Evolutionary conservation across 225 moss, liverwort and hornwort genomes (phyloP), one percentile per base, ranked within the genome.

Genomic region (Lunularia cruciata): DNA sequence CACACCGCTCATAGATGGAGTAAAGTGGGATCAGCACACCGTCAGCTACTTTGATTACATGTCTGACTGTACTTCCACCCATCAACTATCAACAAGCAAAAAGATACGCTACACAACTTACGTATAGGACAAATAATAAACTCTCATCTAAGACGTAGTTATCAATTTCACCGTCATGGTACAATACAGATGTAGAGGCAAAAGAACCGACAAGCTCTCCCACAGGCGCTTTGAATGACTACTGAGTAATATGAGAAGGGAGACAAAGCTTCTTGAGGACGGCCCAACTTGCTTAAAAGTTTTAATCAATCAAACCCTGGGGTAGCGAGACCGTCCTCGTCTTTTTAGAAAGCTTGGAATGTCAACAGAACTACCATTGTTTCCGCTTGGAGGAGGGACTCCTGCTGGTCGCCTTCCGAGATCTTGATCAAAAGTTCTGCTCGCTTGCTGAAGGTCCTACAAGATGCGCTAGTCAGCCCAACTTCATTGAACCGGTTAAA

Each of bases 331-430:
- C 47, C 91, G 87, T 47, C 94, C 89, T 57, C 94, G 87, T 70
- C 89, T 91, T 79, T 85, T 89, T 56, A 94, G 75, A 76, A 94
- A 94, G 74, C 86, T 91, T 67, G 94, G 94, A 71, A 94, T 94
- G 51, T 89, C 88, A 36, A 94, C 86, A 71, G 80, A 75, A 58
- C 78, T 89, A 84, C 86, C 87, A 78, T 77, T 77, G 35, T 77
- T 87, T 53, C 49, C 57, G 42, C 43, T 47, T 72, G 79, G 70
- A 14, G 81, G 84, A 66, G 83, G 75, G 59, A 64, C 73, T 65
- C 77, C 77, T 68, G 86, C 53, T 40, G 79, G 77, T 39, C 89
- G 85, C 72, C 81, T 75, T 56, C 86, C 81, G 8, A 74, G 74
- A 14, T 83, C 82, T 56, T 71, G 74, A 47, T 78, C 82, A 25